Percentiles rank a stretch among this genome's conserved stretches.
Evolutionary conservation across 768 basidiomycete species (phyloP).

Genomic region (Coprinellus micaceus): DNA sequence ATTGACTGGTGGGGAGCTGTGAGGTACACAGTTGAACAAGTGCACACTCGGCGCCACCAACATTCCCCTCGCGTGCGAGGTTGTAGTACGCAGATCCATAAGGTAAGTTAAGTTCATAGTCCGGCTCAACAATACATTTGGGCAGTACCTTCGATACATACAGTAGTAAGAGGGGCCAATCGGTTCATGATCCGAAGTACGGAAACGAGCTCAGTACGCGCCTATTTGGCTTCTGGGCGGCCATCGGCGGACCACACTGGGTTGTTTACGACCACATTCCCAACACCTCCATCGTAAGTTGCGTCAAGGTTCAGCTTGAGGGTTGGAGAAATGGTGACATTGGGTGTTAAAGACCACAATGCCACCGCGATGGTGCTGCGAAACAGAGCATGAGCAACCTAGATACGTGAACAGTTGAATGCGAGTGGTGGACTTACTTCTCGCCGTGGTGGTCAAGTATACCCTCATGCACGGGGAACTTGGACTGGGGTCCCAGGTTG

Average conservation of each 20-base stretch:
- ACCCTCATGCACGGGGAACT: conserved; percentile 82
- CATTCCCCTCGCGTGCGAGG: too few species aligned
- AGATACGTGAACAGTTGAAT: neutral
- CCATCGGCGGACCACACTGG: conserved; percentile 49
- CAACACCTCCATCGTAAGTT: conserved; percentile 65
- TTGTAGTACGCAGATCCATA: too few species aligned
- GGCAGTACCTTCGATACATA: too few species aligned
- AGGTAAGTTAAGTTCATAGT: too few species aligned
- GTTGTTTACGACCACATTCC: conserved; percentile 51
- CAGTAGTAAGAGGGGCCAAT: too few species aligned
- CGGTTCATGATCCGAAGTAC: too few species aligned
- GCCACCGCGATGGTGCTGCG: conserved; percentile 57
- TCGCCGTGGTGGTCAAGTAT: conserved; percentile 68
- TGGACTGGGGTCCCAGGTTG: conserved; percentile 71
- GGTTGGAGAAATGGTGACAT: conserved; percentile 43
- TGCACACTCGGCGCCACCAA: too few species aligned
- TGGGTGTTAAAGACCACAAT: conserved; percentile 62
- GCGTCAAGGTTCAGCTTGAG: conserved; percentile 54
- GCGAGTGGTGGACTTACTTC: conserved; percentile 46
- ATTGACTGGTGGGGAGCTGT: too few species aligned
- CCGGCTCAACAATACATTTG: too few species aligned
- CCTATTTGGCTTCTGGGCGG: neutral
- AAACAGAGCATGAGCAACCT: neutral
- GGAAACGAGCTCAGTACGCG: too few species aligned
- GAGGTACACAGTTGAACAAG: too few species aligned